Percentiles rank a stretch among this genome's conserved stretches.
Evolutionary conservation across 140 eudicot genomes (phyloP).

Genomic region (Stevia rebaudiana): DNA sequence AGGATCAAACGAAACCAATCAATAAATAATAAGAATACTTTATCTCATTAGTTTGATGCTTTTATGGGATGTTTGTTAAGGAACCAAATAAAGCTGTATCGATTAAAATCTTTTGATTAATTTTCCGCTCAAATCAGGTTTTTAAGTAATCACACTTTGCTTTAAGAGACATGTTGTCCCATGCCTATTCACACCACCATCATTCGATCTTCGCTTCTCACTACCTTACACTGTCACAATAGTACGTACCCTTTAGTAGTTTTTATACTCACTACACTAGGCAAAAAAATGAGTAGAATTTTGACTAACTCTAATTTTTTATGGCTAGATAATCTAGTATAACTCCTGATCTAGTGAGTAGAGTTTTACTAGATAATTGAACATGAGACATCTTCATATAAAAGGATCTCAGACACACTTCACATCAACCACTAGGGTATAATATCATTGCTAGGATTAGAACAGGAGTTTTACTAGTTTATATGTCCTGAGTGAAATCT

Average conservation of each 20-base stretch:
- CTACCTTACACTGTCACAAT: slow-evolving; percentile 1
- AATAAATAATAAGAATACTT: slow-evolving; percentile 3
- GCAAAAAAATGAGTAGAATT: no score
- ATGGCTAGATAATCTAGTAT: no score
- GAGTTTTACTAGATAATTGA: no score
- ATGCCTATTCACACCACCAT: slow-evolving; percentile 28
- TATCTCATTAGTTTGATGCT: slow-evolving; percentile 7
- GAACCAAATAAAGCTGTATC: slow-evolving; percentile 31
- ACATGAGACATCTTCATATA: no score
- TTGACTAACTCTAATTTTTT: no score
- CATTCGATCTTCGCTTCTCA: slow-evolving; percentile 11
- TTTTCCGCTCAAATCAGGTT: slow-evolving; percentile 20
- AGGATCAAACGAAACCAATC: background rate
- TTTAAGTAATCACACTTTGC: slow-evolving; percentile 25
- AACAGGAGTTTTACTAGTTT: no score
- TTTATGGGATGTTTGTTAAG: slow-evolving; percentile 23
- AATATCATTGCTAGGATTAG: no score
- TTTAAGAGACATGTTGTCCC: slow-evolving; percentile 39
- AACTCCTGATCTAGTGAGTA: no score
- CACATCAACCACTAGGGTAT: no score
- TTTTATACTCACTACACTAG: background rate
- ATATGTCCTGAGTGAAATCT: no score
- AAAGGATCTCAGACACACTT: no score
- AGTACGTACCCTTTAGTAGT: background rate
- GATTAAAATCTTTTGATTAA: slow-evolving; percentile 17